phyloP scores from a whole-genome alignment of 1,284 basidiomycete species.

The Neonothopanus nambi region DNA sequence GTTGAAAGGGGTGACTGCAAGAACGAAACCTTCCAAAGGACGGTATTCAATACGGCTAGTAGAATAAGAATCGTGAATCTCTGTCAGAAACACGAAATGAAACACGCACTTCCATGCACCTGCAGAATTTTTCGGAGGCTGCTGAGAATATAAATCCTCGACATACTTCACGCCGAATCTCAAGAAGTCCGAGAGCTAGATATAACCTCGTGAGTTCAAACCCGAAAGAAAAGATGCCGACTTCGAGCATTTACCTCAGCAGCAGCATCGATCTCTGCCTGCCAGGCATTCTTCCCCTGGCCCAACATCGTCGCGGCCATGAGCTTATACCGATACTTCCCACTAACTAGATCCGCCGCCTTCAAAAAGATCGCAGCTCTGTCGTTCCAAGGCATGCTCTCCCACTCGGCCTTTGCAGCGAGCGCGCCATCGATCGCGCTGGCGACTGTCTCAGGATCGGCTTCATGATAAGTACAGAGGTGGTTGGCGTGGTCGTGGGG shows the following conservation, averaged over 20 bases:
- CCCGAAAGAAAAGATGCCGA: neutral
- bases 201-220: neutral
- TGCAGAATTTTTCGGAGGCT: slow-evolving; percentile 84
- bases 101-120: slow-evolving; percentile 90
- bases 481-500: slow-evolving; percentile 83
- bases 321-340: slow-evolving; percentile 93
- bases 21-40: slow-evolving; percentile 94
- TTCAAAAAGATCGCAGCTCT: slow-evolving; percentile 97
- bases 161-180: slow-evolving; percentile 97
- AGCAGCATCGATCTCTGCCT: slow-evolving; percentile 98
- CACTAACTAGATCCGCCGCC: slow-evolving; percentile 91
- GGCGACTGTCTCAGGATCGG: slow-evolving; percentile 74
- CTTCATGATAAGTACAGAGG: slow-evolving; percentile 89
- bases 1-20: slow-evolving; percentile 98
- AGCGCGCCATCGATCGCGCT: slow-evolving; percentile 89
- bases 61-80: slow-evolving; percentile 11
- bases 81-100: neutral
- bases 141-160: slow-evolving; percentile 90
- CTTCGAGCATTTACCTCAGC: slow-evolving; percentile 73
- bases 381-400: slow-evolving; percentile 93
- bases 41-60: slow-evolving; percentile 91
- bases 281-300: slow-evolving; percentile 99
- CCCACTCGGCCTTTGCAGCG: slow-evolving; percentile 87
- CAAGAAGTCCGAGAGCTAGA: slow-evolving; percentile 89
- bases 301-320: slow-evolving; percentile 98